Evolutionary conservation across 2,329 filamentous ascomycete species (phyloP).

Genomic region (Xylaria polymorpha): DNA sequence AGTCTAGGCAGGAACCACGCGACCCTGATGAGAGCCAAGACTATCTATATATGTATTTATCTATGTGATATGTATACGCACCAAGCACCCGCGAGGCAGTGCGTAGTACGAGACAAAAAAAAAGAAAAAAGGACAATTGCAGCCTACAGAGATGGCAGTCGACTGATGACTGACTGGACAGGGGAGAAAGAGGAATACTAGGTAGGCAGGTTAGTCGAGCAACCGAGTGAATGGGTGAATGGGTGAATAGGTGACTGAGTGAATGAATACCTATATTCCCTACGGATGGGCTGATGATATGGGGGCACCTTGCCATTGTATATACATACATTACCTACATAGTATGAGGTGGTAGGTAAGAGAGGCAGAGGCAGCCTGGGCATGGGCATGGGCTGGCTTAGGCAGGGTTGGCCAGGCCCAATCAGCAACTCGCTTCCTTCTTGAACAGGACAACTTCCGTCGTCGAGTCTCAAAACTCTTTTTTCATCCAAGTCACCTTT

Average conservation of each 20-base stretch:
- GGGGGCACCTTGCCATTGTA: slow-evolving; percentile 1
- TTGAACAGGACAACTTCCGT: slow-evolving; percentile 36
- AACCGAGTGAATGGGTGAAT: neutral
- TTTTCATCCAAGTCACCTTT: slow-evolving; percentile 14
- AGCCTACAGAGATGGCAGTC: neutral
- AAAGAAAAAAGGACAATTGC: neutral
- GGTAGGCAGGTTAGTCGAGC: neutral
- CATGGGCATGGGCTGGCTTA: slow-evolving; percentile 18
- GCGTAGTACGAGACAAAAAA: slow-evolving; percentile 11
- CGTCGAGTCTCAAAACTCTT: slow-evolving; percentile 31
- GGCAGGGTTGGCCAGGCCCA: slow-evolving; percentile 35
- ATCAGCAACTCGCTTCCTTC: slow-evolving; percentile 40
- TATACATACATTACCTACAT: neutral
- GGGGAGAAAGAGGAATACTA: too few relatives aligned
- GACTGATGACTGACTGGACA: neutral
- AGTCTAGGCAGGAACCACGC: slow-evolving; percentile 5
- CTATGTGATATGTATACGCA: too few relatives aligned
- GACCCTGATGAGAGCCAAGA: slow-evolving; percentile 7
- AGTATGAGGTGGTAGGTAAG: neutral
- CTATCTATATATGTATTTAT: neutral
- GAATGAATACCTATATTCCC: too few relatives aligned
- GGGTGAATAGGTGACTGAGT: too few relatives aligned
- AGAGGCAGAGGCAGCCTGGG: slow-evolving; percentile 20
- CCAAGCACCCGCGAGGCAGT: neutral
- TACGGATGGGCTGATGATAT: neutral